A percentile compares a stretch with the other conserved stretches of the same genome.
Conservation (phyloP, 257 asterid genomes). For the Salvia hispanica region DNA sequence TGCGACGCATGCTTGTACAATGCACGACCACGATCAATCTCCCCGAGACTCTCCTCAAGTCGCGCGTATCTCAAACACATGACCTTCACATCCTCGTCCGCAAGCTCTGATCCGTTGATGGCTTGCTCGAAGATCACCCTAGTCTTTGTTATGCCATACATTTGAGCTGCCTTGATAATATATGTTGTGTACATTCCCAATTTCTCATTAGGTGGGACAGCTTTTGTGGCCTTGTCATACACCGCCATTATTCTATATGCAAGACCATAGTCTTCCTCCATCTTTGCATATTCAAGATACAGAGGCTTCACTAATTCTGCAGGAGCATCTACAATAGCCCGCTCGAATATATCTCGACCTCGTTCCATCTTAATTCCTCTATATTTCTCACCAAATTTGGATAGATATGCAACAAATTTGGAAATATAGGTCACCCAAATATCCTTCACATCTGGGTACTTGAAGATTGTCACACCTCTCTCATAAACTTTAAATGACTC, state of each 20-base stretch:
- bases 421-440: conserved; percentile 92
- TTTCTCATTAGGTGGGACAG: too few species aligned
- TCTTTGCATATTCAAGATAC: conserved; percentile 86
- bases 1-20: conserved; percentile 81
- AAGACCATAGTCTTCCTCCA: conserved; percentile 93
- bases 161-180: conserved; percentile 92
- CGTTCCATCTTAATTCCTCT: conserved; percentile 64
- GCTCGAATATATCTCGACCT: conserved; percentile 90
- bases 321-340: conserved; percentile 96
- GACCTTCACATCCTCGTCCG: conserved; percentile 77
- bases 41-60: conserved; percentile 90
- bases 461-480: conserved; percentile 5
- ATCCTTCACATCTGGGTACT: conserved; percentile 93
- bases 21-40: conserved; percentile 83
- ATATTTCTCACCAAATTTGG: too few species aligned
- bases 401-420: conserved; percentile 60
- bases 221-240: too few species aligned
- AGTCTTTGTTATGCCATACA: conserved; percentile 88
- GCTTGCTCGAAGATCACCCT: conserved; percentile 93
- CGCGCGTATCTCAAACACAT: conserved; percentile 91
- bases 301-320: conserved; percentile 85
- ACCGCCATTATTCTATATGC: conserved; percentile 76
- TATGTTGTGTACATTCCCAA: conserved; percentile 89
- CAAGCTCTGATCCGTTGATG: conserved; percentile 74
- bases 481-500: conserved; percentile 46